Conservation (phyloP, 495 filamentous ascomycete species). For the Oleoguttula mirabilis region DNA sequence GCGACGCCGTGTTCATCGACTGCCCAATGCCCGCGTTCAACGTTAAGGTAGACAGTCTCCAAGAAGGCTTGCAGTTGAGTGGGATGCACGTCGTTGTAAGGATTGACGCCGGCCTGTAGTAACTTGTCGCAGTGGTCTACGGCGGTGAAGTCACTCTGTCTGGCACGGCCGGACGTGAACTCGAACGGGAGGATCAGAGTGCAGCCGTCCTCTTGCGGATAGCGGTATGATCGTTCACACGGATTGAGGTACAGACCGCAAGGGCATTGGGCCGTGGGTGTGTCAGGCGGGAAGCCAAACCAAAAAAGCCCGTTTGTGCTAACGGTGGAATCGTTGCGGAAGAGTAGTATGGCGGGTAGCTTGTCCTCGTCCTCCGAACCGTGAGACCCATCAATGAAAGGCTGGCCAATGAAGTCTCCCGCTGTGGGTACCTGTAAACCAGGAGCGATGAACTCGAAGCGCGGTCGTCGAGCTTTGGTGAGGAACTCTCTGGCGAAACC, state of each 20-base stretch:
- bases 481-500: slow-evolving; percentile 3
- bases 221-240: not conserved
- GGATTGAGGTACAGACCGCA: not conserved
- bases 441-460: slow-evolving; percentile 4
- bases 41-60: not conserved
- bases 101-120: not conserved
- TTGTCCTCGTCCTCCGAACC: not conserved
- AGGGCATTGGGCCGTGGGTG: not conserved
- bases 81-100: not conserved
- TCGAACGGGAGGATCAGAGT: not conserved
- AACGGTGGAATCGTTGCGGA: not conserved
- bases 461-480: not conserved
- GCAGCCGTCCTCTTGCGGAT: slow-evolving; percentile 1
- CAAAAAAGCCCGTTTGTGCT: not conserved
- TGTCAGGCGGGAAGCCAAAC: not conserved
- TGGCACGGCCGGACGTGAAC: not conserved
- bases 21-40: not conserved
- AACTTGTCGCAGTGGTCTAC: not conserved
- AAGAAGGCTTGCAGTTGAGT: not conserved
- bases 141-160: not conserved
- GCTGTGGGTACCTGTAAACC: not conserved
- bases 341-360: not conserved
- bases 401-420: not conserved
- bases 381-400: not conserved
- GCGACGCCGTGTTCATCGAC: slow-evolving; percentile 1